Conservation (phyloP, 441 rosid genomes). For the Pelargonium exstipulatum region DNA sequence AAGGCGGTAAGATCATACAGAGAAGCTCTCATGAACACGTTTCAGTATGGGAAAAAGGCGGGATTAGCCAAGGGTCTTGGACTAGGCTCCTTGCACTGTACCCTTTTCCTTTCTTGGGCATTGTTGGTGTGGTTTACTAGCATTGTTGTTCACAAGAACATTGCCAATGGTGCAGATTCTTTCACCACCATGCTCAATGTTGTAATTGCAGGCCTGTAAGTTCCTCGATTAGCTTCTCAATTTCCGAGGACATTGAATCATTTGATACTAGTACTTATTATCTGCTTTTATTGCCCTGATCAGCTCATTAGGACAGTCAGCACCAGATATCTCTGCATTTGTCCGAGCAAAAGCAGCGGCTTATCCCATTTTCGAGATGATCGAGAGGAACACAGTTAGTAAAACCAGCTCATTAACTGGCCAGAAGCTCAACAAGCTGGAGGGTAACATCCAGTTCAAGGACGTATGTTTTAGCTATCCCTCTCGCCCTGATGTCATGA, state of each 20-base stretch:
- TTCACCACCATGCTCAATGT: slow-evolving; percentile 99
- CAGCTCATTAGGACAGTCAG: slow-evolving; percentile 55
- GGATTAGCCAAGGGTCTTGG: slow-evolving; percentile 64
- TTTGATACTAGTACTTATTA: not conserved
- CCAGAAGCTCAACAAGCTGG: slow-evolving; percentile 22
- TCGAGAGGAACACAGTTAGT: slow-evolving; percentile 34
- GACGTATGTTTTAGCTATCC: slow-evolving; percentile 52
- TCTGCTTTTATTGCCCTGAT: not conserved
- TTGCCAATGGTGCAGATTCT: slow-evolving; percentile 81
- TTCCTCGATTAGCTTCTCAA: not conserved
- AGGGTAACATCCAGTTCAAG: slow-evolving; percentile 46
- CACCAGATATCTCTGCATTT: slow-evolving; percentile 66
- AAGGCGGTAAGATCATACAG: slow-evolving; percentile 39
- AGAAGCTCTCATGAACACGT: slow-evolving; percentile 40
- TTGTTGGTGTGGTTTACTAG: slow-evolving; percentile 91
- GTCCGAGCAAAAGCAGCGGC: slow-evolving; percentile 67
- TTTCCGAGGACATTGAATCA: not conserved
- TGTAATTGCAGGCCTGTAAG: slow-evolving; percentile 89
- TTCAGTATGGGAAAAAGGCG: slow-evolving; percentile 41
- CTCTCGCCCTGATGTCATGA: slow-evolving; percentile 38
- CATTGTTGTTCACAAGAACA: slow-evolving; percentile 68
- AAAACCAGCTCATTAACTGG: slow-evolving; percentile 31
- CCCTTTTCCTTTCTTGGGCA: slow-evolving; percentile 90
- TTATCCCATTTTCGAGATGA: slow-evolving; percentile 46
- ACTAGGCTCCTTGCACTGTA: slow-evolving; percentile 58